Percentiles rank a stretch among this genome's conserved stretches.
These are phyloP conservation scores for Lasiodiplodia hormozganensis DNA, from an alignment of 2,329 filamentous ascomycete species.

Conservation along the genomic window DNA sequence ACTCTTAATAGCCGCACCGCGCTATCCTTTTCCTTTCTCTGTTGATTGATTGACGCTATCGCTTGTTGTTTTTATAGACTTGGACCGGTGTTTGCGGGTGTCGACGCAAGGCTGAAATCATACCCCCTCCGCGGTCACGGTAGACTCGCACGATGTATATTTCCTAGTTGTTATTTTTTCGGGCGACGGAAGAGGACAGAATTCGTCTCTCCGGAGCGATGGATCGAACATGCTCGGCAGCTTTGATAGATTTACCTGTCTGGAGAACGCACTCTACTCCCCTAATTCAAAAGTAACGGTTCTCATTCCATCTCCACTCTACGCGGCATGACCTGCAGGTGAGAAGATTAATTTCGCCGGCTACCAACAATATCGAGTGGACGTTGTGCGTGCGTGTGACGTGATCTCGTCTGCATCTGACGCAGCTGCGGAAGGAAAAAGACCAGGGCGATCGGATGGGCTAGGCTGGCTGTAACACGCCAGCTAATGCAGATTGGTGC, in stretches of 20 bases:
- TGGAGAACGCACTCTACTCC: slow-evolving; percentile 27
- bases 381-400: slow-evolving; percentile 24
- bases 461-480: slow-evolving; percentile 16
- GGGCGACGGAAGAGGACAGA: slow-evolving; percentile 15
- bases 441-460: slow-evolving; percentile 13
- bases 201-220: slow-evolving; percentile 6
- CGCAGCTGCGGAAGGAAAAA: slow-evolving; percentile 12
- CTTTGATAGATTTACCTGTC: slow-evolving; percentile 19
- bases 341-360: not conserved
- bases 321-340: not conserved
- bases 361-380: not conserved
- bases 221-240: slow-evolving; percentile 22
- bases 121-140: slow-evolving; percentile 28
- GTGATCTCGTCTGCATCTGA: slow-evolving; percentile 24
- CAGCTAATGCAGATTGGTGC: slow-evolving; percentile 12
- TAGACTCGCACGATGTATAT: slow-evolving; percentile 29
- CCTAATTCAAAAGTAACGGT: slow-evolving; percentile 24
- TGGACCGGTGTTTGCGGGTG: slow-evolving; percentile 29
- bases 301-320: not conserved
- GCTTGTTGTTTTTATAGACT: slow-evolving; percentile 27
- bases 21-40: slow-evolving; percentile 27
- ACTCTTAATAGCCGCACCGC: slow-evolving; percentile 19
- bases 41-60: slow-evolving; percentile 20
- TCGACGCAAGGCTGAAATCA: slow-evolving; percentile 28
- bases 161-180: slow-evolving; percentile 15